Evolutionary conservation across 228 moss, liverwort and hornwort genomes (phyloP).

Genomic region (Sphagnum magellanicum): DNA sequence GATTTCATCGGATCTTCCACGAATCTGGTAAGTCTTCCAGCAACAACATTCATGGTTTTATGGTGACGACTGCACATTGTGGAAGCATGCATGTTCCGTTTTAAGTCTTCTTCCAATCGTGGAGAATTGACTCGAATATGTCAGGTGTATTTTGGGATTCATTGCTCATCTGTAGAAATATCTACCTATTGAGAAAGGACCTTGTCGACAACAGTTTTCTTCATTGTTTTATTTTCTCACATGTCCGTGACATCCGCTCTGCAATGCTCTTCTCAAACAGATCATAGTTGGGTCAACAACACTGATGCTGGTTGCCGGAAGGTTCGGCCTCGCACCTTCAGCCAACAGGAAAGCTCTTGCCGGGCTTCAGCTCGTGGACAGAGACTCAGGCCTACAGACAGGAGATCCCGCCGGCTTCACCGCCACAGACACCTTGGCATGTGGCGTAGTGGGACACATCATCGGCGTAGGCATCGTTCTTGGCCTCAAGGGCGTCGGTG

Average conservation of each 20-base stretch:
- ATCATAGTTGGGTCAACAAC: constrained; percentile 66
- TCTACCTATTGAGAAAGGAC: too few relatives aligned
- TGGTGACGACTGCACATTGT: too few relatives aligned
- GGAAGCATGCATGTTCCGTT: too few relatives aligned
- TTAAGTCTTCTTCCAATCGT: too few relatives aligned
- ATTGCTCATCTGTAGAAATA: too few relatives aligned
- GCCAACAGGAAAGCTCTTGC: constrained; percentile 71
- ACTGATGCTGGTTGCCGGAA: constrained; percentile 62
- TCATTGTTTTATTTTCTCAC: too few relatives aligned
- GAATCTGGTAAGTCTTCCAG: constrained; percentile 43
- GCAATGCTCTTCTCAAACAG: constrained; percentile 13
- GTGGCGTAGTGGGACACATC: constrained; percentile 58
- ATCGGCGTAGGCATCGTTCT: constrained; percentile 74
- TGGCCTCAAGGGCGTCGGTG: constrained; percentile 60
- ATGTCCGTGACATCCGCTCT: too few relatives aligned
- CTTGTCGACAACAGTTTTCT: too few relatives aligned
- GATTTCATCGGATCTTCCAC: constrained; percentile 81
- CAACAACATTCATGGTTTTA: too few relatives aligned
- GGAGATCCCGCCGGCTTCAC: constrained; percentile 85
- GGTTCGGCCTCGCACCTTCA: constrained; percentile 75
- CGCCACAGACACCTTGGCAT: constrained; percentile 63
- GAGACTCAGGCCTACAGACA: constrained; percentile 70
- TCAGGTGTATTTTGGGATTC: too few relatives aligned
- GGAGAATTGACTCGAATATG: too few relatives aligned
- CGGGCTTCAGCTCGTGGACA: constrained; percentile 71